Base-by-base conservation (phyloP, 176 grass and related monocot species). In the Musa troglodytarum region DNA sequence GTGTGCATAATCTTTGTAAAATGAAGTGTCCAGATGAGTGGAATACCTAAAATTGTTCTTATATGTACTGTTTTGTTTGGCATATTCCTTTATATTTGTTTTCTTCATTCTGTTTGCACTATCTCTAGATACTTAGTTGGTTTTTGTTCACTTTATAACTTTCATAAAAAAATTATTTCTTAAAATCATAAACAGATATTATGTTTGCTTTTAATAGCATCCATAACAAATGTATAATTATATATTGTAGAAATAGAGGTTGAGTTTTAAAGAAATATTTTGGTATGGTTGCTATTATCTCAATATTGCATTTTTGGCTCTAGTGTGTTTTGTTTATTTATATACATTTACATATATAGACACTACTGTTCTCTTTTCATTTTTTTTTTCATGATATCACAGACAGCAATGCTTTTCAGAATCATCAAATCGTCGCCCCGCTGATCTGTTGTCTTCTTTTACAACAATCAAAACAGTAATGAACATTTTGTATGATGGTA, bases 331-430 rank as follows among this genome's bases (percentile, higher is more conserved):
- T 43, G 34, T 43, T 43, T 43, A 43, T 6, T 43, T 43, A 43
- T 43, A 43, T 4, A 6, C 4, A 43, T 43, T 43, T 68, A 13
- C 10, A 43, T 65, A 57, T 63, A 66, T 66, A 65, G n/a, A 71
- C 76, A 11, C 16, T 21, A 24, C 1, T 59, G 58, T 82, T 69
- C 68, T 19, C 61, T 84, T 72, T 81, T 9, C 54, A 75, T 52
- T n/a, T 20, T 67, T 66, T 73, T 74, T 54, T 56, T 57, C 17
- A 20, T 43, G 34, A 78, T 84, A 76, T 20, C 25, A 66, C 81
- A 97, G 90, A 74, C 88, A 93, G 80, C 95, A 99, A 56, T 99
- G 95, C 74, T 99, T 99, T 86, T 91, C 88, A 7, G 86, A 91
- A 50, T 83, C 84, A 78, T 89, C 95, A 49, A 86, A 86, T 58